Base-by-base conservation (phyloP, 2,329 filamentous ascomycete species). In the Dryadomyces sulphureus region DNA sequence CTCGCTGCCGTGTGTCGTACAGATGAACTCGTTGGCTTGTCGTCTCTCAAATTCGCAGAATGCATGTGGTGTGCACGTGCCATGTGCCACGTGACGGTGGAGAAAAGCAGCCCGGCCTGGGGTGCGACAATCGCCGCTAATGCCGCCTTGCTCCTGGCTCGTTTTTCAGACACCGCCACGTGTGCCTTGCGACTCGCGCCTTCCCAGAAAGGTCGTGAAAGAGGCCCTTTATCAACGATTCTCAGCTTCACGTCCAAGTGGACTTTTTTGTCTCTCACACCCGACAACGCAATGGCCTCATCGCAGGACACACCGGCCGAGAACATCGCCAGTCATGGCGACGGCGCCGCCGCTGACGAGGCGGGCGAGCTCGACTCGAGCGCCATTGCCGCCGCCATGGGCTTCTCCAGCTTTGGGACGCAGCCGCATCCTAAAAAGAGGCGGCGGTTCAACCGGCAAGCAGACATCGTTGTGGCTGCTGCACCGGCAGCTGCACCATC, bases 361-460 rank as follows among this genome's bases (percentile, higher is more conserved):
- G 42, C 44, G 16, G 48, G 54, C 41, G 56, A 58, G 57, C 41
- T 49, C 50, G 65, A 66, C n/a, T 56, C 64, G 19, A 67, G 73
- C 38, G 73, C 73, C 45, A 77, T 85, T 59, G 78, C 79, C 20
- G 72, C 74, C 38, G 70, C 74, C 41, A 81, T 88, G 78, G 84
- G 84, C 51, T 88, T 88, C 61, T 72, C 78, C 8, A 72, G 75
- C 48, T 89, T 89, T 57, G 82, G 82, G 53, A 61, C 64, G 9
- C 66, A 72, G 53, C 59, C 65, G 45, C 64, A 61, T 3, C 64
- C 70, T 1, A 68, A 68, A 38, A 84, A 83, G 60, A 83, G 82
- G 59, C 73, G 81, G 50, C 80, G 79, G 56, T 81, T 76, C 60
- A 77, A 83, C 55, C 66, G 72, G 17, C 62, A 67, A 24, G 65